phyloP scores from a whole-genome alignment of 495 filamentous ascomycete genomes.

The Penicillium dipodomyicola region DNA sequence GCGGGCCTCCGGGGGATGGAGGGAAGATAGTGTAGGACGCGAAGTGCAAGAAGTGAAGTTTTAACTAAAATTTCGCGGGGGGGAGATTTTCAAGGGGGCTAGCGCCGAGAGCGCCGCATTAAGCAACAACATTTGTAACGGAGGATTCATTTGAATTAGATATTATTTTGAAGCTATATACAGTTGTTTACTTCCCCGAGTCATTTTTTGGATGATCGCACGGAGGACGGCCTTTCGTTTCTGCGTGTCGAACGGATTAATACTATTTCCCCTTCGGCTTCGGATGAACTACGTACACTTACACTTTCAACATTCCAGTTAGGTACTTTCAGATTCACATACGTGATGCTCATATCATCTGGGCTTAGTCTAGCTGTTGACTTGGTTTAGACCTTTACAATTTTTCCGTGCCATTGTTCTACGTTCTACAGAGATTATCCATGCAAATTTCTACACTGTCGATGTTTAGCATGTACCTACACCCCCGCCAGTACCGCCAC shows the following conservation, averaged over 20 bases:
- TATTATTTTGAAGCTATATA: conserved; percentile 11
- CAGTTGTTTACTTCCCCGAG: conserved; percentile 17
- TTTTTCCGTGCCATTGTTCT: background rate
- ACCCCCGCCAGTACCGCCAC: background rate
- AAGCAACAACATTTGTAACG: conserved; percentile 36
- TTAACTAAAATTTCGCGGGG: conserved; percentile 43
- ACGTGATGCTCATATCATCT: background rate
- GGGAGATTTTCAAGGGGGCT: conserved; percentile 40
- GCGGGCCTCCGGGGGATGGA: conserved; percentile 32
- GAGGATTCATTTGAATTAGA: conserved; percentile 10
- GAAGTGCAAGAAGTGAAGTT: conserved; percentile 40
- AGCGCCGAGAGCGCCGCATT: conserved; percentile 38
- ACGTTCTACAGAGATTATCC: background rate
- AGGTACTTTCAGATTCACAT: background rate
- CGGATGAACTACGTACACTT: conserved; percentile 19
- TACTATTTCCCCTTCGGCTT: conserved; percentile 46
- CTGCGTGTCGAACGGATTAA: conserved; percentile 52
- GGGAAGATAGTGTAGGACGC: conserved; percentile 34
- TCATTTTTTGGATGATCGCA: conserved; percentile 42
- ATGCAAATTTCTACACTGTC: background rate
- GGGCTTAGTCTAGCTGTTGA: background rate
- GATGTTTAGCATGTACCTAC: background rate
- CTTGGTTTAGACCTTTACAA: background rate
- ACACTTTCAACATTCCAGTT: background rate
- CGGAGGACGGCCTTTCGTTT: conserved; percentile 50